Evolutionary conservation across 441 rosid species (phyloP).

Genomic region (Aquilaria agallochum): DNA sequence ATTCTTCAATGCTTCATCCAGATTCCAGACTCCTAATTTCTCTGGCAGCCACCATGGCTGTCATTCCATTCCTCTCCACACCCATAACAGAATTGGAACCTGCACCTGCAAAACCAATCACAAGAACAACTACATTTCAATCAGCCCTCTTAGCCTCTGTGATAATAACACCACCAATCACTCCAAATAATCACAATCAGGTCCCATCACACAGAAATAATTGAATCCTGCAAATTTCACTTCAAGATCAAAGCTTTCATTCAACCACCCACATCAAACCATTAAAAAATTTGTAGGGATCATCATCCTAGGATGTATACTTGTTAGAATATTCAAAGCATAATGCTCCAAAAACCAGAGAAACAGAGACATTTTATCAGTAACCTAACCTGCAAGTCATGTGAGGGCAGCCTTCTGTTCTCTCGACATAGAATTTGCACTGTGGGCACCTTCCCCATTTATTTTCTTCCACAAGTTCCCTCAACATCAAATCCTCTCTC

Average conservation of each 20-base stretch:
- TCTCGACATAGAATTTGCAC: slow-evolving; percentile 40
- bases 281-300: too few species aligned
- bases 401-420: slow-evolving; percentile 37
- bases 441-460: slow-evolving; percentile 41
- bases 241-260: background rate
- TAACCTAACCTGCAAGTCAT: slow-evolving; percentile 41
- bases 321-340: too few species aligned
- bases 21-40: background rate
- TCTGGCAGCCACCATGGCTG: slow-evolving; percentile 30
- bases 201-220: too few species aligned
- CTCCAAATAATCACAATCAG: too few species aligned
- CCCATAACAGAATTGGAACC: slow-evolving; percentile 39
- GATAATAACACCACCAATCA: too few species aligned
- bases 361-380: background rate
- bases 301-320: too few species aligned
- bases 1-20: too few species aligned
- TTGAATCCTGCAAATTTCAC: too few species aligned
- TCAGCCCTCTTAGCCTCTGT: too few species aligned
- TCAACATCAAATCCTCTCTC: slow-evolving; percentile 37
- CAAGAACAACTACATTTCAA: too few species aligned
- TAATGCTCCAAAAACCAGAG: background rate
- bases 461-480: slow-evolving; percentile 28
- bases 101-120: slow-evolving; percentile 31
- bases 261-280: background rate
- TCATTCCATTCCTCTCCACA: slow-evolving; percentile 32